These are phyloP conservation scores for Sisymbrium irio DNA, from an alignment of 345 rosid genomes.

Conservation along the genomic window DNA sequence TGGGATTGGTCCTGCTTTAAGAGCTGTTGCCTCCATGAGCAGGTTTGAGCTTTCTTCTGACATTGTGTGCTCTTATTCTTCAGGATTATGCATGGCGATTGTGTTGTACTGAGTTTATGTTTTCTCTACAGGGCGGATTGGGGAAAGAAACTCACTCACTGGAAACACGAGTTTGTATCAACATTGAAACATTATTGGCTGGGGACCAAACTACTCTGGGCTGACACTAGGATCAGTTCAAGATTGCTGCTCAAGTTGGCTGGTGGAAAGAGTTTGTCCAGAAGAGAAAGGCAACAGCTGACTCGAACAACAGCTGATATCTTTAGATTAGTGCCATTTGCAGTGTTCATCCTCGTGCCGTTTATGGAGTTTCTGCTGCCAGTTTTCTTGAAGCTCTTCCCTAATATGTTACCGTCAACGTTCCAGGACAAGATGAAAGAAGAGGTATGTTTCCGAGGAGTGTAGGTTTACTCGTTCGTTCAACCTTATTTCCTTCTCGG, in stretches of 20 bases:
- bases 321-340: slow-evolving; percentile 80
- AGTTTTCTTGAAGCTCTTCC: slow-evolving; percentile 66
- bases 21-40: slow-evolving; percentile 80
- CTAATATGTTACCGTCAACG: slow-evolving; percentile 79
- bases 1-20: slow-evolving; percentile 64
- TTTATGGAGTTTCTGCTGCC: slow-evolving; percentile 79
- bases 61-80: neutral
- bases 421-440: slow-evolving; percentile 83
- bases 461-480: neutral
- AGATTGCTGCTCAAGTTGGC: slow-evolving; percentile 64
- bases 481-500: slow-evolving; percentile 4
- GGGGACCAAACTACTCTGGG: slow-evolving; percentile 64
- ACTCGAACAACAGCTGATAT: slow-evolving; percentile 91
- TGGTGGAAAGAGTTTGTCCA: slow-evolving; percentile 67
- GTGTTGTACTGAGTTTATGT: neutral
- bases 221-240: slow-evolving; percentile 66
- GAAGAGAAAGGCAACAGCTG: slow-evolving; percentile 92
- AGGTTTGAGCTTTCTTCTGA: slow-evolving; percentile 43
- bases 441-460: slow-evolving; percentile 41
- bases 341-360: slow-evolving; percentile 72
- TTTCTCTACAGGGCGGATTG: slow-evolving; percentile 65
- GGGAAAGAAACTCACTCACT: slow-evolving; percentile 59
- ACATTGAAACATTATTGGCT: slow-evolving; percentile 74
- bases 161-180: slow-evolving; percentile 59
- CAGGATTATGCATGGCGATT: neutral